phyloP scores from a whole-genome alignment of 1,284 basidiomycete species.

The Chalciporus piperatoides region DNA sequence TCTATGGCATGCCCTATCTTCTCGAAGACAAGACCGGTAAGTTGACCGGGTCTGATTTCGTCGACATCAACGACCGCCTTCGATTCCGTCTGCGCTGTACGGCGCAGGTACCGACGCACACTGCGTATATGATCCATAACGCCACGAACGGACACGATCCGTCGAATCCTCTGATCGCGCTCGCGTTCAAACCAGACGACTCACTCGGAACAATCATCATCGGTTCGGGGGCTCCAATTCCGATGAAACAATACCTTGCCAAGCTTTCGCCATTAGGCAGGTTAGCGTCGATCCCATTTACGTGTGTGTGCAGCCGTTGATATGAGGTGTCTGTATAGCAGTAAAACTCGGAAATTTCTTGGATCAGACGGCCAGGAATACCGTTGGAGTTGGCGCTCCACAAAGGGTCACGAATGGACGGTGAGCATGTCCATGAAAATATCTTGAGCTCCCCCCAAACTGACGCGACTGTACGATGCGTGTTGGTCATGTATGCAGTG shows the following conservation, averaged over 20 bases:
- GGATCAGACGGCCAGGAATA: conserved; percentile 59
- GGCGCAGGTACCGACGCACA: conserved; percentile 38
- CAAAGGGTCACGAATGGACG: conserved; percentile 55
- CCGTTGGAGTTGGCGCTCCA: conserved; percentile 48
- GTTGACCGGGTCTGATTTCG: conserved; percentile 51
- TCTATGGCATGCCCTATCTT: conserved; percentile 54
- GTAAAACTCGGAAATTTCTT: conserved; percentile 47
- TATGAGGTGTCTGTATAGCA: conserved; percentile 28
- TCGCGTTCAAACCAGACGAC: conserved; percentile 49
- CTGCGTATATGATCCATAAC: conserved; percentile 54
- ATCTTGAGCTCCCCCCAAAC: conserved; percentile 1
- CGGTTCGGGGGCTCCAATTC: conserved; percentile 34
- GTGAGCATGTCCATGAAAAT: conserved; percentile 35
- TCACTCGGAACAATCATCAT: conserved; percentile 51
- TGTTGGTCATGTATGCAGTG: conserved; percentile 39
- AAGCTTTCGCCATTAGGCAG: conserved; percentile 40
- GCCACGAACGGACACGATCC: conserved; percentile 26
- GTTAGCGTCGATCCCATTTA: conserved; percentile 29
- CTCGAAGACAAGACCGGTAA: conserved; percentile 59
- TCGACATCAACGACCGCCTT: conserved; percentile 61
- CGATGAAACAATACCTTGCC: conserved; percentile 51
- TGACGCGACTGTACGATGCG: background rate
- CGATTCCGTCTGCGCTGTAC: conserved; percentile 47
- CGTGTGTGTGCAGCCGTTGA: conserved; percentile 4
- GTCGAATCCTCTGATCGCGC: conserved; percentile 40